Percentiles rank a stretch among this genome's conserved stretches.
Evolutionary conservation across 2,329 filamentous ascomycete genomes (phyloP).

Genomic region (Fusarium multiceps): DNA sequence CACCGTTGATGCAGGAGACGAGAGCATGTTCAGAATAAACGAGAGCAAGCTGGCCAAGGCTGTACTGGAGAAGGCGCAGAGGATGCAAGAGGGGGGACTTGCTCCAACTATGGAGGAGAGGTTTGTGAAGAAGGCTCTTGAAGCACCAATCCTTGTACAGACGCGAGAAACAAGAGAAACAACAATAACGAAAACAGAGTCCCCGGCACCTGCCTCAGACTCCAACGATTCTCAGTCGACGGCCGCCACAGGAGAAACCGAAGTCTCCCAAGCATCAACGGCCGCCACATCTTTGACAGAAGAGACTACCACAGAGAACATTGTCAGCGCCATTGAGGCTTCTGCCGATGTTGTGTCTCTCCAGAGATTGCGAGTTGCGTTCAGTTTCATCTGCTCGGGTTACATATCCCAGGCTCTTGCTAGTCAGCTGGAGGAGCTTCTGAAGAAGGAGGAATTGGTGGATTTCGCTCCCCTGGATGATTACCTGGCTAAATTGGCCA

Average conservation of each 20-base stretch:
- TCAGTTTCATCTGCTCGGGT: conserved; percentile 71
- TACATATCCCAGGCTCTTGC: conserved; percentile 66
- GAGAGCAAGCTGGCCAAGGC: conserved; percentile 74
- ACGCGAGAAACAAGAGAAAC: conserved; percentile 60
- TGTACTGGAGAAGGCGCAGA: conserved; percentile 76
- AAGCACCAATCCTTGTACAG: conserved; percentile 78
- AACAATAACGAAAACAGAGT: conserved; percentile 25
- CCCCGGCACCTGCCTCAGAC: conserved; percentile 40
- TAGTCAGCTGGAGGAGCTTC: conserved; percentile 54
- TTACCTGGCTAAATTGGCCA: conserved; percentile 74
- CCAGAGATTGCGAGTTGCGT: conserved; percentile 72
- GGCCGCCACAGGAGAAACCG: conserved; percentile 50
- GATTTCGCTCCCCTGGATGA: conserved; percentile 78
- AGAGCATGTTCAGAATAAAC: conserved; percentile 85
- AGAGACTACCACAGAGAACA: conserved; percentile 48
- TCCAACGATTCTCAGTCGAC: conserved; percentile 58
- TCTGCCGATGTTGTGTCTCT: conserved; percentile 64
- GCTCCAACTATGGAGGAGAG: conserved; percentile 86
- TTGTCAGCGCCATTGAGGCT: conserved; percentile 58
- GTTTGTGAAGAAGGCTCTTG: conserved; percentile 80
- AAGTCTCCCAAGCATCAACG: conserved; percentile 58
- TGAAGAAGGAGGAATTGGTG: conserved; percentile 54
- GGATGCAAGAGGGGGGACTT: conserved; percentile 72
- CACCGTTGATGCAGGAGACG: conserved; percentile 82
- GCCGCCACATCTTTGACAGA: conserved; percentile 58